phyloP scores from a whole-genome alignment of 306 rosid genomes.

The Vachellia collinsii region DNA sequence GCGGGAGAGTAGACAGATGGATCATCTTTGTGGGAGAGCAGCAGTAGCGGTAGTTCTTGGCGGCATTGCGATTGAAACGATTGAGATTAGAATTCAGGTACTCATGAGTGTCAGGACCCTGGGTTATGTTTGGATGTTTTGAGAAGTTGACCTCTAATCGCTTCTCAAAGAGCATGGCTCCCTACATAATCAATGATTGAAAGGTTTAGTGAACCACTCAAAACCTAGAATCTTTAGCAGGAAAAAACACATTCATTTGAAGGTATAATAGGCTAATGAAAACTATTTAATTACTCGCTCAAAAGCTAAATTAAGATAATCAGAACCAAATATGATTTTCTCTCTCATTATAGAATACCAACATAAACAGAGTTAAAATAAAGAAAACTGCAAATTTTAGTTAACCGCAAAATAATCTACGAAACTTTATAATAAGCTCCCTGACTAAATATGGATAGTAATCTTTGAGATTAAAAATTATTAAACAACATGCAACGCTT shows the following conservation, averaged over 20 bases:
- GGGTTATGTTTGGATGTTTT: constrained; percentile 84
- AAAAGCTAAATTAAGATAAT: not conserved
- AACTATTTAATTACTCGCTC: not conserved
- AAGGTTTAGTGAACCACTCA: not conserved
- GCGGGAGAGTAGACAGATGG: constrained; percentile 92
- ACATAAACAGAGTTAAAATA: not conserved
- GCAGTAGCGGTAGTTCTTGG: constrained; percentile 96
- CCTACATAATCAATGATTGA: constrained; percentile 47
- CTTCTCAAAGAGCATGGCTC: constrained; percentile 86
- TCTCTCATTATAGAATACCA: not conserved
- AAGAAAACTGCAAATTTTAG: not conserved
- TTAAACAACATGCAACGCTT: not conserved
- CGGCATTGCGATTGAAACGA: constrained; percentile 97
- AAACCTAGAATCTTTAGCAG: constrained; percentile 4
- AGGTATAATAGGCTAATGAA: not conserved
- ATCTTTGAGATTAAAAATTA: not conserved
- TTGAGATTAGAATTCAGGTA: constrained; percentile 89
- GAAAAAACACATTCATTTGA: constrained; percentile 8
- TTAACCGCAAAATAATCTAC: not conserved
- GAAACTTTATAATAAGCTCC: not conserved
- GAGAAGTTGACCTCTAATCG: constrained; percentile 94
- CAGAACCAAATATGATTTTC: not conserved
- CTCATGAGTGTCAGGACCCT: constrained; percentile 93
- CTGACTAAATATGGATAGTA: not conserved
- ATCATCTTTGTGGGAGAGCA: constrained; percentile 96